Base-by-base conservation (phyloP, 306 rosid genomes). In the Pyrus bretschneideri region DNA sequence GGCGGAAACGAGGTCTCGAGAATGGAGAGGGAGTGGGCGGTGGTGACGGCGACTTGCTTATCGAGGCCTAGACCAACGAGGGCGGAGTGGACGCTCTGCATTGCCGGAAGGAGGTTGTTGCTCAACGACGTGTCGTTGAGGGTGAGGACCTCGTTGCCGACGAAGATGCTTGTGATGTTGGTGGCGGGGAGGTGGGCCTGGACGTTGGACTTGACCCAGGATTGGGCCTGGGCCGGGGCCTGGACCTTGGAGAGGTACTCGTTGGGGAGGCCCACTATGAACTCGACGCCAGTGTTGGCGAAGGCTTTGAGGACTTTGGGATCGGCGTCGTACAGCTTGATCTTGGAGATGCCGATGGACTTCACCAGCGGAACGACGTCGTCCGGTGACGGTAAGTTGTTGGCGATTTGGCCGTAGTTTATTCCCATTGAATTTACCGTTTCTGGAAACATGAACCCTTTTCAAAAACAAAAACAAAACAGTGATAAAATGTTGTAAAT, bases 291-390 rank as follows among this genome's bases (percentile, higher is more conserved):
- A 0, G 93, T 83, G 85, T 87, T 86, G 3, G 96, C 96, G 65
- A 96, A 96, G 8, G 99, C 97, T 4, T 80, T 60, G 17, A 96
- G 88, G 12, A 96, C 99, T 1, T 82, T 76, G 0, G 96, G 90
- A 76, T 93, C 92, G 21, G 98, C 93, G 81, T 96, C 98, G 88
- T 96, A 96, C 4, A 96, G 97, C 80, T 96, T 96, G 63, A 96
- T 87, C 49, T 88, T 96, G 0, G 99, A 80, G n/a, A 88, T 96
- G 4, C 99, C 99, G 64, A 92, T 81, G 58, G 93, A 86, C 54
- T 89, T 92, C 6, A 91, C 90, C 9, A 96, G 71, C 7, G 91
- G 82, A 49, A 88, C 85, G 4, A 85, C 99, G 9, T 83, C 80
- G 9, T 89, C 87, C 11, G 96, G 93, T 0, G 87, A n/a, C 0